These are phyloP conservation scores for Yamadazyma diddensiae DNA, from an alignment of 1,139 yeast species.

Conservation along the genomic window DNA sequence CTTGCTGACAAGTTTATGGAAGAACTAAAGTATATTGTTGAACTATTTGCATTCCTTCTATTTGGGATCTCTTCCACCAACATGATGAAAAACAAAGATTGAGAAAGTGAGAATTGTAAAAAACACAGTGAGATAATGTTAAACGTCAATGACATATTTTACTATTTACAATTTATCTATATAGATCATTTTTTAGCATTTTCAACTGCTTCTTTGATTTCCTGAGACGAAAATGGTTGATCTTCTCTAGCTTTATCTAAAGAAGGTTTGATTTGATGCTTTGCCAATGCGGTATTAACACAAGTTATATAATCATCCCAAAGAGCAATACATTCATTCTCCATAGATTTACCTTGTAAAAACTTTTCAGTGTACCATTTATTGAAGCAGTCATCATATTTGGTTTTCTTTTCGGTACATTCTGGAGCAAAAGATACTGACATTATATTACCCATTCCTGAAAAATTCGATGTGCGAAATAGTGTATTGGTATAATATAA, in stretches of 20 bases:
- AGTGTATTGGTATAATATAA: too few relatives aligned
- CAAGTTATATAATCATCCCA: constrained; percentile 89
- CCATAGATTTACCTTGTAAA: constrained; percentile 63
- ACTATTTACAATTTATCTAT: too few relatives aligned
- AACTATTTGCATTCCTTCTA: constrained; percentile 26
- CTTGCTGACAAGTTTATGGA: constrained; percentile 44
- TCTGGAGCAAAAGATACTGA: constrained; percentile 96
- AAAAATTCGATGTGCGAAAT: neutral
- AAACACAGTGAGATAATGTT: too few relatives aligned
- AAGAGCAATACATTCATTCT: constrained; percentile 86
- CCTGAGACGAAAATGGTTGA: constrained; percentile 65
- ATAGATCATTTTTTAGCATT: too few relatives aligned
- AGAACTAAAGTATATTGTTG: constrained; percentile 45
- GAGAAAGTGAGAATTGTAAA: too few relatives aligned
- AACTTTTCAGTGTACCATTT: constrained; percentile 94
- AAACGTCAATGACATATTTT: too few relatives aligned
- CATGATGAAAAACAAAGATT: constrained; percentile 23
- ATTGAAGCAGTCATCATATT: constrained; percentile 90
- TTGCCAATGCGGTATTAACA: constrained; percentile 70
- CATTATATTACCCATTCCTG: constrained; percentile 72
- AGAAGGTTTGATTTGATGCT: constrained; percentile 76
- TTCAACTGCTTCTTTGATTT: constrained; percentile 27
- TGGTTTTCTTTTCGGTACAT: constrained; percentile 81
- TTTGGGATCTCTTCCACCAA: constrained; percentile 48
- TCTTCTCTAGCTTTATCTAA: constrained; percentile 88